Evolutionary conservation across 768 basidiomycete genomes (phyloP), one percentile per base, ranked within the genome.

Genomic region (Agrocybe pediades): DNA sequence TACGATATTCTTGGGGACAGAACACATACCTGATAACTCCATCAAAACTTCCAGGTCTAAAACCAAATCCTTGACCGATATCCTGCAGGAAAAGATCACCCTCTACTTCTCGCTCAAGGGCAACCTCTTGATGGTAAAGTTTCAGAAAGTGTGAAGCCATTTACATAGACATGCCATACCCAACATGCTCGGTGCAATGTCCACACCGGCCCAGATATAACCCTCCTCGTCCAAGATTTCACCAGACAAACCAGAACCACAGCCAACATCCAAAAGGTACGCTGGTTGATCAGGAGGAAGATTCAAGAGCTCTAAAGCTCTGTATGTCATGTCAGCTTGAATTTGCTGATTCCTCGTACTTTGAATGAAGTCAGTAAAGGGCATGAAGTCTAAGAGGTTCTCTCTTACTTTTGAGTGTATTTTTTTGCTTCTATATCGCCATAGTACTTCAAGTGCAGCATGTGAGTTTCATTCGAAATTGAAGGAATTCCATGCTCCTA

Each of bases 11-110:
- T 39, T 48, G 45, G 20, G 8, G 20, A 23, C 29, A 44, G 23
- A 61, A 15, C 19, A 62, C 75, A 27, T 30, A 90, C 95, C 95
- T 96, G 65, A 99, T 98, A 6, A 93, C 95, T 36, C 96, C 97
- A 68, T 99, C 97, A 68, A 99, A 98, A 57, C 90, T 90, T 55
- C 96, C 97, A 52, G 97, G 92, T 36, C 97, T 83, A 70, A 97
- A 99, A 6, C 95, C 95, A 64, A 98, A 91, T 0, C 97, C 97
- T 68, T 99, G 97, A 0, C 97, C 97, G 40, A 98, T 97, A 65
- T 99, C 97, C 61, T 98, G 95, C 27, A 98, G 70, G 68, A 99
- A 96, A 20, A 99, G 74, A 70, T 99, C 97, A 2, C 97, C 97
- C 58, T 95, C 93, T 0, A 98, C 90, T 65, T 98, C 92, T 36